Base-by-base conservation (phyloP, 164 flowering plant species). In the Dillenia turbinata region DNA sequence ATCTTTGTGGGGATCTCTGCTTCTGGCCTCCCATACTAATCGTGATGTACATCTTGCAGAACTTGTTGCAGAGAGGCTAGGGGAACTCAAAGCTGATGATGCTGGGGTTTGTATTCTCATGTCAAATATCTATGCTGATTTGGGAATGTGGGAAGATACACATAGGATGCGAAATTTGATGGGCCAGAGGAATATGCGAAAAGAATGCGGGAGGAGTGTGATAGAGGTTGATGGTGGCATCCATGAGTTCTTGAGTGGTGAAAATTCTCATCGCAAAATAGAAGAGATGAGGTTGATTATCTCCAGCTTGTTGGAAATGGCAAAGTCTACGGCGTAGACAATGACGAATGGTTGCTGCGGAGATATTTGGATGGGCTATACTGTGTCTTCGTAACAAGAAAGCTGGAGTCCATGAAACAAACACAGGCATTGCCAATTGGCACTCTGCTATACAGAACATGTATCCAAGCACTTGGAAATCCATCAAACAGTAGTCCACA, bases 1-100 rank as follows among this genome's bases (percentile, higher is more conserved):
- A 48, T 60, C 66, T 9, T n/a, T 75, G 12, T 78, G 79, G 81
- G 79, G 75, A 15, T 75, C 79, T 52, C 66, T 78, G 62, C 77
- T 78, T 64, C 59, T 69, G 44, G 78, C 79, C 2, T 75, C 75
- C 44, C 61, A 57, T 53, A 70, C 46, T 43, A 68, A 75, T 56
- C 49, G 48, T 8, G 47, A 70, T 45, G 49, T 70, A 43, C 56
- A 56, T 24, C 56, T 75, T 26, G 79, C 71, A 12, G 79, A 75
- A 56, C 19, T 57, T 55, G 59, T 67, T 7, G 9, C 62, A 9
- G 52, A 65, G 44, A 74, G 61, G 67, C 69, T 78, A 12, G 62
- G 19, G 46, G 75, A 75, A 59, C 67, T 70, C 16, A 52, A 70
- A 65, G 71, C 61, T n/a, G 73, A 70, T 60, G 79, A 75, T 46